Evolutionary conservation across 176 grass and related monocot genomes (phyloP).

Genomic region (Zoysia pacifica): DNA sequence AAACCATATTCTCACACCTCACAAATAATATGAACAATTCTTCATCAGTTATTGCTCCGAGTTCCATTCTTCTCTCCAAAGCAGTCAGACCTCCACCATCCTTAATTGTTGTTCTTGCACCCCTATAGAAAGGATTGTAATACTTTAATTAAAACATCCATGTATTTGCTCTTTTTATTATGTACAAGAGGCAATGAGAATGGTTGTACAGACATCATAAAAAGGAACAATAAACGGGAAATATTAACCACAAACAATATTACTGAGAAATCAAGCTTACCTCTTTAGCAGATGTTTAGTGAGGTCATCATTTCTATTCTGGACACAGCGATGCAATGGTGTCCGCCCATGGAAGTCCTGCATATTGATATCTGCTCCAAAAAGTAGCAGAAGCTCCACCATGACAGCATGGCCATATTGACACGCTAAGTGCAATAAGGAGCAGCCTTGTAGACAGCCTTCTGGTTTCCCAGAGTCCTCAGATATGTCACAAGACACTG

Average conservation of each 20-base stretch:
- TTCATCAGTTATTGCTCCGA: constrained; percentile 96
- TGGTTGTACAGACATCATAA: background rate
- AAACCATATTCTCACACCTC: constrained; percentile 31
- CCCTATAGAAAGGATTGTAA: constrained; percentile 45
- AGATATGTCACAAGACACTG: constrained; percentile 66
- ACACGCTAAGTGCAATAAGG: constrained; percentile 75
- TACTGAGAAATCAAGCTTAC: constrained; percentile 39
- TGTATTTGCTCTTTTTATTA: background rate
- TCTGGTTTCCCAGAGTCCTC: constrained; percentile 54
- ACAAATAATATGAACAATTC: constrained; percentile 93
- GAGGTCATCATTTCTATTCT: constrained; percentile 75
- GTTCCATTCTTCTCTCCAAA: constrained; percentile 97
- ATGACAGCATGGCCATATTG: constrained; percentile 59
- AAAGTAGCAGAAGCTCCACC: constrained; percentile 81
- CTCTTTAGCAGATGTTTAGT: constrained; percentile 90
- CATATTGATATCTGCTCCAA: constrained; percentile 83
- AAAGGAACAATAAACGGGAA: background rate
- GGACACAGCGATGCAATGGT: constrained; percentile 86
- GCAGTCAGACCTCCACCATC: constrained; percentile 85
- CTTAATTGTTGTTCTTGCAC: constrained; percentile 78
- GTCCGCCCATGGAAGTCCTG: constrained; percentile 92
- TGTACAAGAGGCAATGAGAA: background rate
- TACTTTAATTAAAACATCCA: background rate
- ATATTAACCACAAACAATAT: constrained; percentile 12
- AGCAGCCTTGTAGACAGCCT: constrained; percentile 85